Evolutionary conservation across 306 rosid genomes (phyloP).

Genomic region (Malus asiatica): DNA sequence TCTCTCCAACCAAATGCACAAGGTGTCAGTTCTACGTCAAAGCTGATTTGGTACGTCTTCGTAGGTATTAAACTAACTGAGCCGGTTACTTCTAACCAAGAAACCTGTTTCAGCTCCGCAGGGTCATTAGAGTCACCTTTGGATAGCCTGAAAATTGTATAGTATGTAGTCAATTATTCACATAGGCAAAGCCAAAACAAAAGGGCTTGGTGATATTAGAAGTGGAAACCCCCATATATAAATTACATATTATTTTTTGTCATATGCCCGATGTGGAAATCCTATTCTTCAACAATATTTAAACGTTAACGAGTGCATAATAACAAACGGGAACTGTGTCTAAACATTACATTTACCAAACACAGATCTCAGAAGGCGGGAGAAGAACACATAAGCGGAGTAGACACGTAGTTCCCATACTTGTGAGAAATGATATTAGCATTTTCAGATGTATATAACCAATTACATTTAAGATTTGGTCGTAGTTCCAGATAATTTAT

Average conservation of each 20-base stretch:
- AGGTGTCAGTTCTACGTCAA: conserved; percentile 9
- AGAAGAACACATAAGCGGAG: background rate
- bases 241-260: too few species aligned
- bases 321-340: background rate
- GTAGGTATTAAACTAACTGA: rapidly evolving
- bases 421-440: background rate
- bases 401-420: background rate
- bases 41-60: conserved; percentile 11
- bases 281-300: too few species aligned
- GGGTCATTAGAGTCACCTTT: rapidly evolving
- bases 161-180: background rate
- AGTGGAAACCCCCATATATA: too few species aligned
- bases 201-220: too few species aligned
- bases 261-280: too few species aligned
- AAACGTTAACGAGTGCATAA: background rate
- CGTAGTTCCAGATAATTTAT: background rate
- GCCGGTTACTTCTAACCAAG: conserved; percentile 71
- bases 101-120: conserved; percentile 58
- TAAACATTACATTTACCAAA: too few species aligned
- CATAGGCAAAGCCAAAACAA: background rate
- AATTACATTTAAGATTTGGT: too few species aligned
- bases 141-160: background rate
- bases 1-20: conserved; percentile 65
- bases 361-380: background rate
- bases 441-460: background rate